Base-by-base conservation (phyloP, 2,329 filamentous ascomycete genomes). In the Annulohypoxylon truncatum region DNA sequence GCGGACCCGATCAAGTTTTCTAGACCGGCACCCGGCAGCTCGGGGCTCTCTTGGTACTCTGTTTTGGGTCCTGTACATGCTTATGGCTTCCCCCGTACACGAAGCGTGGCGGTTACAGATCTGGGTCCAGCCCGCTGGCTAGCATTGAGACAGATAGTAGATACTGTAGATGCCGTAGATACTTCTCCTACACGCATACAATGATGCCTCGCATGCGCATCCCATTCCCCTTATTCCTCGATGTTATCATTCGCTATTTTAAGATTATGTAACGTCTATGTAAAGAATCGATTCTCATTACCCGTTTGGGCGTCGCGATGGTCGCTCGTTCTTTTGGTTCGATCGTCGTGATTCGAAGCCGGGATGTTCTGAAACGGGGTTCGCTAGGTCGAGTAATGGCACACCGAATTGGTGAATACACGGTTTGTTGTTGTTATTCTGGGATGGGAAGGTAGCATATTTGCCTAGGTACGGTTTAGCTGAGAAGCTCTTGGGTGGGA, bases 11-110 rank as follows among this genome's bases (percentile, higher is more conserved):
- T 55, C 51, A 63, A 38, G 29, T 35, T 61, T 61, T 35, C 26
- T 57, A 42, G 50, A 58, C 55, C 67, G 67, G 64, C 55, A 57
- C 44, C 55, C 67, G 67, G 64, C 57, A 65, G 56, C 60, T 55
- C n/a, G n/a, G 59, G 51, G 8, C 12, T 18, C 20, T 31, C 28
- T 44, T 44, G 24, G 20, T n/a, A n/a, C n/a, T 26, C 29, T 57
- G 13, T 33, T 18, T 24, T 46, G 18, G 38, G 7, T 48, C 22
- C 5, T 48, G 22, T 22, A 26, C 22, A 35, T 44, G 9, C 15
- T 15, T n/a, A 35, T 47, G 26, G 24, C 47, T 15, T 35, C 13
- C 28, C 7, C 53, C 54, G 38, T 51, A 31, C 29, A 33, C 33
- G 10, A 52, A 51, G 12, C 38, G 48, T 60, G 59, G 53, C 50